Evolutionary conservation across 2,329 filamentous ascomycete species (phyloP), one percentile per base, ranked within the genome.

Genomic region (Fusarium goolgardi): DNA sequence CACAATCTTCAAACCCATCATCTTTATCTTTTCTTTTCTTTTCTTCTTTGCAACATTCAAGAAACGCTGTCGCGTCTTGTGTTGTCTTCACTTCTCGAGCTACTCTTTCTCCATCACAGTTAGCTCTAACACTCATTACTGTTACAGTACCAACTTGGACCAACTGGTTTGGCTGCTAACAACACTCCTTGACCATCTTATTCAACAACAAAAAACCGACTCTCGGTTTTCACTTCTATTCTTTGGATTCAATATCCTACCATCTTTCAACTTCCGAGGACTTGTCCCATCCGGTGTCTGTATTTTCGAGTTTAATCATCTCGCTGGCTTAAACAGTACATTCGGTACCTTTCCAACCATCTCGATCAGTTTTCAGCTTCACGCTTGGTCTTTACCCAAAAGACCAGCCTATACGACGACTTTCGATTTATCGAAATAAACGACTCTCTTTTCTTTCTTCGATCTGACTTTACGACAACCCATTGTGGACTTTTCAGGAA

Each of bases 141-240:
- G 35, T 51, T 77, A 71, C 63, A 62, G 59, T 57, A 71, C 56
- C 47, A 64, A 57, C 76, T 80, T 80, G 74, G 79, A 77, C 82
- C 83, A 85, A 85, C 83, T 84, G 83, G 83, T 80, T 85, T 85
- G 84, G 84, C 83, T 85, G 81, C 82, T 82, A 81, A 82, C 83
- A 81, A 82, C 83, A 77, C 78, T 85, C 82, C 79, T 86, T 83
- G 63, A 67, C 44, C 27, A 29, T 29, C 23, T 47, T 65, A 49
- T 56, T 63, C 59, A 59, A 47, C 34, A 70, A 49, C 51, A 59
- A 49, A 41, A 49, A 56, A 56, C 61, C 62, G 46, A 61, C 46
- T 25, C 25, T 43, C 54, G 58, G 63, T 59, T 65, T 62, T 65
- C 61, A 25, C 45, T 29, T 52, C 49, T 59, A 45, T 57, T 55